Conservation (phyloP, 495 filamentous ascomycete genomes). For the Cenococcum geophilum region DNA sequence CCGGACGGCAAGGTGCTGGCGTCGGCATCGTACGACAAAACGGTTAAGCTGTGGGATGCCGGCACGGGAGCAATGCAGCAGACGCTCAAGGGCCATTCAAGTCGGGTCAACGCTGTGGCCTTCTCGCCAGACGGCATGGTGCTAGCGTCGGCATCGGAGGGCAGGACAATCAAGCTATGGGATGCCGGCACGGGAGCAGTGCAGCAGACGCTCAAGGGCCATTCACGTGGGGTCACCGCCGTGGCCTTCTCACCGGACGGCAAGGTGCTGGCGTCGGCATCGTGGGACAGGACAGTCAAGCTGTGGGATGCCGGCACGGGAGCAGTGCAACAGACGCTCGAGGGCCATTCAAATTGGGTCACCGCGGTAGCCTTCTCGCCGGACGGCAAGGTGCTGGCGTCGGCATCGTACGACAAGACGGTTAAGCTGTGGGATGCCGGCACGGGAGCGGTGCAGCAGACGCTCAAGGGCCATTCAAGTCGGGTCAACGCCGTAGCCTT, state of each 20-base stretch:
- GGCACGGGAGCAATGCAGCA: background rate
- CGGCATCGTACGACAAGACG: background rate
- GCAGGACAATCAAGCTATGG: constrained; percentile 78
- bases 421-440: too few relatives aligned
- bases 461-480: too few relatives aligned
- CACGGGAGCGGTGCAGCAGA: too few relatives aligned
- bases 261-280: background rate
- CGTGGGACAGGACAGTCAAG: background rate
- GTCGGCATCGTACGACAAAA: constrained; percentile 16
- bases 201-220: too few relatives aligned
- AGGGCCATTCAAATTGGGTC: background rate
- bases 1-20: constrained; percentile 21
- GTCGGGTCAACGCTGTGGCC: constrained; percentile 2
- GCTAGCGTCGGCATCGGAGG: constrained; percentile 45
- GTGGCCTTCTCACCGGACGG: background rate
- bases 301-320: background rate
- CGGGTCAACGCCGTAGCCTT: too few relatives aligned
- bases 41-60: background rate
- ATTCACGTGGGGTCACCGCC: constrained; percentile 72
- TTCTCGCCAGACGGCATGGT: constrained; percentile 25
- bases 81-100: background rate
- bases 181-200: constrained; percentile 73
- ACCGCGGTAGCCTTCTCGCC: background rate
- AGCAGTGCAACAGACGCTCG: background rate
- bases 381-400: constrained; percentile 7